Percentiles rank a stretch among this genome's conserved stretches.
Conservation (phyloP, 208 protist species). For the Leishmania guyanensis region DNA sequence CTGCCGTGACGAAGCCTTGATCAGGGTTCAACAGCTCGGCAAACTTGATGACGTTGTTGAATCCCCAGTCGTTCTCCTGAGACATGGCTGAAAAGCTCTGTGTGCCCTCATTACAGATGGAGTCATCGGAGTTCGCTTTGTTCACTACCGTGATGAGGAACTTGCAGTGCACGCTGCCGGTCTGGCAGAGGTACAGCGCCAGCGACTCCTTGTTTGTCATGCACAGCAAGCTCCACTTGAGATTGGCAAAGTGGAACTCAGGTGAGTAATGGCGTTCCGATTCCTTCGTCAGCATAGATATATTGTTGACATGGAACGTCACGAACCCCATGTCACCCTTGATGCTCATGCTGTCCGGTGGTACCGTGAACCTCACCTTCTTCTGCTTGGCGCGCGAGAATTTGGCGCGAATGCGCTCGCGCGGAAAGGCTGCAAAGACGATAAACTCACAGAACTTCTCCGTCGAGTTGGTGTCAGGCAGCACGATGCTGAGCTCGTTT, state of each 20-base stretch:
- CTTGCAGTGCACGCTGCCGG: conserved; percentile 90
- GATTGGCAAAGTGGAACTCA: conserved; percentile 83
- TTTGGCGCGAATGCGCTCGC: conserved; percentile 77
- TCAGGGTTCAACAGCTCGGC: conserved; percentile 72
- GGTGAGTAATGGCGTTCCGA: conserved; percentile 91
- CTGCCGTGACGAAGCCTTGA: conserved; percentile 75
- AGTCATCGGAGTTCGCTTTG: conserved; percentile 81
- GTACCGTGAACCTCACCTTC: conserved; percentile 84
- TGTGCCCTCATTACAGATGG: conserved; percentile 91
- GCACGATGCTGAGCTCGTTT: conserved; percentile 65
- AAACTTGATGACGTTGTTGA: conserved; percentile 91
- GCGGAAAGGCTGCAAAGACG: conserved; percentile 87
- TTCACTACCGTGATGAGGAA: conserved; percentile 92
- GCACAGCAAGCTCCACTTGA: conserved; percentile 91
- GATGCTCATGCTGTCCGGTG: conserved; percentile 61
- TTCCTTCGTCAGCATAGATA: conserved; percentile 86
- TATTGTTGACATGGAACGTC: conserved; percentile 87
- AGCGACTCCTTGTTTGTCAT: conserved; percentile 91
- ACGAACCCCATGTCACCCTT: conserved; percentile 93
- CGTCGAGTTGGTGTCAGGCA: conserved; percentile 85
- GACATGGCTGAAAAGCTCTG: conserved; percentile 86
- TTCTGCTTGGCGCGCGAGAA: conserved; percentile 77
- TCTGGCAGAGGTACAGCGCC: conserved; percentile 91
- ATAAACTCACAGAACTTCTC: conserved; percentile 91
- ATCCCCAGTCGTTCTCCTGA: conserved; percentile 92